Conservation (phyloP, 2,329 filamentous ascomycete species). For the Ambrosiella beaveri region DNA sequence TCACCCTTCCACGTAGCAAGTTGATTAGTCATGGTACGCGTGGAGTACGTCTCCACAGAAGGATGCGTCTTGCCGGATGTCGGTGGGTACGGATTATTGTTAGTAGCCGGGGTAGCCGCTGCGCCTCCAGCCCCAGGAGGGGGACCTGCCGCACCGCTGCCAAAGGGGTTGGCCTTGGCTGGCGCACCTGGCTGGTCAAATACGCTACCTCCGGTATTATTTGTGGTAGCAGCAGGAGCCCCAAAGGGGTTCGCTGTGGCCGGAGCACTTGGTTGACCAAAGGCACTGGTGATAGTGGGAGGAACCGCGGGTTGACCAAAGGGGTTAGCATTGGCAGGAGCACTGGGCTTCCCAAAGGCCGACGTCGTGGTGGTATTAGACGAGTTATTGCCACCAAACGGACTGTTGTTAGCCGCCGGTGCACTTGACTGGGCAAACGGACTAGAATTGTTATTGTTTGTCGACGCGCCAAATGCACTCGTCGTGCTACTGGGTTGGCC, state of each 20-base stretch:
- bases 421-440: too few relatives aligned
- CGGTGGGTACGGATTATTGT: slow-evolving; percentile 26
- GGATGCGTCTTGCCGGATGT: slow-evolving; percentile 29
- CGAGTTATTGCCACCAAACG: too few relatives aligned
- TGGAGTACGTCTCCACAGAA: slow-evolving; percentile 26
- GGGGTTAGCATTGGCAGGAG: slow-evolving; percentile 18
- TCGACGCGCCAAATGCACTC: slow-evolving; percentile 15
- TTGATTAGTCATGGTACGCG: slow-evolving; percentile 24
- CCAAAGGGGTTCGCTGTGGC: slow-evolving; percentile 13
- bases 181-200: slow-evolving; percentile 7
- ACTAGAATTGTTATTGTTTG: slow-evolving; percentile 16
- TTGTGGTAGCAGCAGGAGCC: neutral
- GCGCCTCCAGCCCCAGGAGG: slow-evolving; percentile 13
- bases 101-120: slow-evolving; percentile 10
- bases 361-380: slow-evolving; percentile 16
- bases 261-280: slow-evolving; percentile 1
- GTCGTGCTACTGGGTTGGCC: slow-evolving; percentile 21
- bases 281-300: slow-evolving; percentile 3
- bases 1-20: slow-evolving; percentile 46
- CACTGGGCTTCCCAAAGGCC: slow-evolving; percentile 16
- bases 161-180: slow-evolving; percentile 5
- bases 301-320: slow-evolving; percentile 22
- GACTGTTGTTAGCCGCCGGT: too few relatives aligned
- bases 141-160: neutral
- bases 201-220: neutral